Percentiles rank a stretch among this genome's conserved stretches.
phyloP scores from a whole-genome alignment of 1,139 yeast species.

The Taphrina betulina region DNA sequence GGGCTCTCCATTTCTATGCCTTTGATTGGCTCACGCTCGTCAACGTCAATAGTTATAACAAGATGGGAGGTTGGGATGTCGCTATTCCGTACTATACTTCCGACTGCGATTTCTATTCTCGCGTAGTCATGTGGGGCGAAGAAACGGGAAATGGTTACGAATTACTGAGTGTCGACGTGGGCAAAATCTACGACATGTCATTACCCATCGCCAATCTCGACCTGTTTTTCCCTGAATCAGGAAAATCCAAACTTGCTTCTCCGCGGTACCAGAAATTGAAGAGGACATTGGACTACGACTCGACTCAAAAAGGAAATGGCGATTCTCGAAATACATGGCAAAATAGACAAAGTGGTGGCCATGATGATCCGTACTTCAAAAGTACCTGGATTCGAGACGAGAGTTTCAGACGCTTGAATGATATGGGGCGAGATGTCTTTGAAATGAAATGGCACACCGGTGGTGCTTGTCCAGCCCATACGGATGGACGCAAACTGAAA shows the following conservation, averaged over 20 bases:
- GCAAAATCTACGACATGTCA: slow-evolving; percentile 1
- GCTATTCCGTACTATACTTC: slow-evolving; percentile 18
- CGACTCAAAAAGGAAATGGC: slow-evolving; percentile 1
- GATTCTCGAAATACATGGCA: slow-evolving; percentile 17
- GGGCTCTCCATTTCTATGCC: slow-evolving; percentile 12
- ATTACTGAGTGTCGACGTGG: neutral
- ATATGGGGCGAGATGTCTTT: slow-evolving; percentile 1
- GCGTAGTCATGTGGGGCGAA: slow-evolving; percentile 16
- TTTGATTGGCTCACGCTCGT: slow-evolving; percentile 22
- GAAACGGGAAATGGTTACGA: slow-evolving; percentile 9
- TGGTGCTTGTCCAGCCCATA: slow-evolving; percentile 10
- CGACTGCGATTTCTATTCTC: slow-evolving; percentile 16
- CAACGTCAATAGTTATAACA: slow-evolving; percentile 1
- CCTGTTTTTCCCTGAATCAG: neutral
- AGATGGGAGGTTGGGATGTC: slow-evolving; percentile 20
- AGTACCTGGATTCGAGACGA: neutral
- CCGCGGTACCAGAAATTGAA: slow-evolving; percentile 2
- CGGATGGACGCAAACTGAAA: slow-evolving; percentile 1
- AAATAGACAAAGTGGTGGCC: slow-evolving; percentile 19
- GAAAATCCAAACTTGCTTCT: neutral
- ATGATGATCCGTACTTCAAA: slow-evolving; percentile 15
- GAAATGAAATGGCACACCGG: slow-evolving; percentile 20
- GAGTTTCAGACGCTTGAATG: neutral
- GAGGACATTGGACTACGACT: slow-evolving; percentile 5
- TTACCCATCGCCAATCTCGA: slow-evolving; percentile 1